Base-by-base conservation (phyloP, 2,329 filamentous ascomycete species). In the Apiospora saccharicola region DNA sequence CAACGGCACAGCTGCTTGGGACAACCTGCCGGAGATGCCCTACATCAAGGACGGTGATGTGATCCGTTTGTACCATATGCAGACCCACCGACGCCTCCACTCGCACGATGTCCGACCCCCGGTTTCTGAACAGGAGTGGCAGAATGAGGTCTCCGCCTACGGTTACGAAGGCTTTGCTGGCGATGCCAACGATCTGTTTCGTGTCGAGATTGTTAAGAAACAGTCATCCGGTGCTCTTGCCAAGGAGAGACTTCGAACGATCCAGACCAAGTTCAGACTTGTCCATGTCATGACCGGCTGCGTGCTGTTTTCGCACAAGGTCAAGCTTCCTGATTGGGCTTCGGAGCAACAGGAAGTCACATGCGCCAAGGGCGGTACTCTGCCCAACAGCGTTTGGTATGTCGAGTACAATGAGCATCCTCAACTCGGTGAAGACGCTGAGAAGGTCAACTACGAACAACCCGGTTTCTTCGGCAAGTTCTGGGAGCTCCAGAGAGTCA, bases 321-420 rank as follows among this genome's bases (percentile, higher is more conserved):
- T 98, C 81, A 99, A 99, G 86, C 91, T 99, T 72, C 96, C 96
- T 3, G 95, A 97, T 3, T 99, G 96, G 96, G 96, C 94, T 67
- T 99, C 93, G 70, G 96, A 98, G 82, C 96, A 99, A 83, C 96
- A 99, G 82, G 96, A 99, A 83, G 96, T 99, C n/a, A 98, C 96
- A 26, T 99, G 96, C 80, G 96, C 96, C 10, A 93, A 92, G 77
- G 92, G 94, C 68, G 96, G 95, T 77, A 98, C 95, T 74, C 86
- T 98, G 49, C 96, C 96, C 71, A 99, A 99, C 89, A 98, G 95
- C 79, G 85, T 99, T 76, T 99, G 96, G 96, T 98, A 98, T 79
- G 87, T 99, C 74, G 96, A 99, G 84, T 90, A 90, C 76, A 99
- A 99, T 82, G 88, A 92, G 74, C 96, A 98, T 79, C 93, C 95